Base-by-base conservation (phyloP, 106 monocot species). In the Alisma plantagoaquatica region DNA sequence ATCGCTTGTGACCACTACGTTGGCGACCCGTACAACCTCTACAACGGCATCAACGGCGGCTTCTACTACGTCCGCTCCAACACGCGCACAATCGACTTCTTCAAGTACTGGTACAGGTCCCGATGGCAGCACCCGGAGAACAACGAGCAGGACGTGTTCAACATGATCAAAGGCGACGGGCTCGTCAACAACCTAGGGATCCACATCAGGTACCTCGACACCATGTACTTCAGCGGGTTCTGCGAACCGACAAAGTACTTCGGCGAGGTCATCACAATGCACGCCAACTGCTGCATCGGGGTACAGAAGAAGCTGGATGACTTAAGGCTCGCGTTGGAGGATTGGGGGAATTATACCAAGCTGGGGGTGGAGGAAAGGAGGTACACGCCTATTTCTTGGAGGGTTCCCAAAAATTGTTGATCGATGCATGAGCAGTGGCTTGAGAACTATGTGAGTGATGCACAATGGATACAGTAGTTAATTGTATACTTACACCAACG, bases 221-320 rank as follows among this genome's bases (percentile, higher is more conserved):
- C 79, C 3, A 49, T 9, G 5, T 38, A 51, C 12, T 70, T 73
- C 8, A 51, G 65, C 0, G 69, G 73, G 23, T 74, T 79, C 23
- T 79, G 74, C 18, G 19, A 65, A 6, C 64, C 29, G 1, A 46
- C 56, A 16, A 56, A 57, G 10, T 73, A 74, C 32, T 22, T 70
- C 4, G 57, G 33, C 33, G 56, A 56, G 49, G 44, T 70, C 11
- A 60, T 64, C 61, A 79, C 79, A 9, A 38, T 79, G 60, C 79
- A 79, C 31, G 74, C 79, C 2, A 70, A 70, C 31, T 74, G 79
- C 31, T 79, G 79, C n/a, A 8, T 70, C 2, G 60, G 69, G n/a
- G 4, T 79, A 2, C 19, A 52, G 1, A 74, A 45, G 1, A 79
- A 79, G 33, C 23, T 74, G n/a, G 30, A 70, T 26, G 73, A 79